These are phyloP conservation scores for Clonostachys solani DNA, from an alignment of 2,329 filamentous ascomycete species.

Conservation along the genomic window DNA sequence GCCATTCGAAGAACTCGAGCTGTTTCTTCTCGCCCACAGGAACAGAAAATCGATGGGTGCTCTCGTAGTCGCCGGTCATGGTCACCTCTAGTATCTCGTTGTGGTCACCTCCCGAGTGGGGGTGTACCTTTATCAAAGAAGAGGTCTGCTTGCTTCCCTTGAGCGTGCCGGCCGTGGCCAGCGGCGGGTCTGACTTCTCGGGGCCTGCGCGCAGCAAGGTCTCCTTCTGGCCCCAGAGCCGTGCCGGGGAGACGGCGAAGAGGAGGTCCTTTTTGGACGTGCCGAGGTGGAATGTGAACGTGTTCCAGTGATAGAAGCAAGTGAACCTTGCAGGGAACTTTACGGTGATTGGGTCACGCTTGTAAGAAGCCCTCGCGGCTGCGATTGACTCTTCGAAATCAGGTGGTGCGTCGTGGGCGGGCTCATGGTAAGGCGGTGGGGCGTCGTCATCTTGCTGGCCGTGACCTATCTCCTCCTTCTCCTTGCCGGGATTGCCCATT, in stretches of 20 bases:
- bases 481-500: neutral
- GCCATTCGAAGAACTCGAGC: conserved; percentile 7
- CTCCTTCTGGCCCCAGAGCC: neutral
- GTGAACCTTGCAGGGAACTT: neutral
- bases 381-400: neutral
- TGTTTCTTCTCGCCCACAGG: neutral
- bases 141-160: neutral
- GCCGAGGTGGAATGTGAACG: neutral
- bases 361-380: neutral
- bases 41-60: neutral
- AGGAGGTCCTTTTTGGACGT: neutral
- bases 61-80: neutral
- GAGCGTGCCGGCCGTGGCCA: neutral
- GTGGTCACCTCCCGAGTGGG: neutral
- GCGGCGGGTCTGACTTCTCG: neutral
- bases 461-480: neutral
- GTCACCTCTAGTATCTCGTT: neutral
- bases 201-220: neutral
- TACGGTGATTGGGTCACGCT: neutral
- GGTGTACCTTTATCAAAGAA: neutral
- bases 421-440: neutral
- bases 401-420: neutral
- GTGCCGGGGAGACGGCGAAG: neutral
- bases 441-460: neutral
- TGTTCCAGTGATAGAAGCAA: neutral